Evolutionary conservation across 1,284 basidiomycete genomes (phyloP).

Genomic region (Cryptococcus maquisensis): DNA sequence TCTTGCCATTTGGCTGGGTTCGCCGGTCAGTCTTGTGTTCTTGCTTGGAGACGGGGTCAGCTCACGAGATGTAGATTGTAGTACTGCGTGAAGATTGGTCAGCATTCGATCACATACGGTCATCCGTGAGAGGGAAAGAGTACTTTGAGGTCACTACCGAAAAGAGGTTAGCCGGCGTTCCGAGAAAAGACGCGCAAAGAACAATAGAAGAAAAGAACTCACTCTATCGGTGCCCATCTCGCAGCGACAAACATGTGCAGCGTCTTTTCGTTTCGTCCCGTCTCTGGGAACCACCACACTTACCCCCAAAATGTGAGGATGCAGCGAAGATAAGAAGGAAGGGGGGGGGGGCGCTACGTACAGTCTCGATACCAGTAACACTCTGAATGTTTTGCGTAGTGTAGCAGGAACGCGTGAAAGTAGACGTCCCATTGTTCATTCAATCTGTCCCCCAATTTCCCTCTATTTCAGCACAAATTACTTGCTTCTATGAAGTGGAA

Average conservation of each 20-base stretch:
- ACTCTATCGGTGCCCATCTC: slow-evolving; percentile 19
- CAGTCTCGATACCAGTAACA: slow-evolving; percentile 26
- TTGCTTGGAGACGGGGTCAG: background rate
- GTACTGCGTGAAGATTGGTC: slow-evolving; percentile 13
- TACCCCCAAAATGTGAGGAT: background rate
- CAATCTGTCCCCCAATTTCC: background rate
- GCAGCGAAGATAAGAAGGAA: background rate
- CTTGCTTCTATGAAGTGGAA: background rate
- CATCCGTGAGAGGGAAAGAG: too few relatives aligned
- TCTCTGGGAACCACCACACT: slow-evolving; percentile 39
- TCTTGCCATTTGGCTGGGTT: slow-evolving; percentile 4
- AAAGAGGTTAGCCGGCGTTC: too few relatives aligned
- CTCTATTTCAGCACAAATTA: background rate
- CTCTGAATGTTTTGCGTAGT: slow-evolving; percentile 22
- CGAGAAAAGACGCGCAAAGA: background rate
- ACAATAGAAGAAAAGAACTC: slow-evolving; percentile 5
- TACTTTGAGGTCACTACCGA: background rate
- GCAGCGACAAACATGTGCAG: slow-evolving; percentile 30
- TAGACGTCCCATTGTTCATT: slow-evolving; percentile 21
- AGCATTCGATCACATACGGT: background rate
- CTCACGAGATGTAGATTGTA: slow-evolving; percentile 30
- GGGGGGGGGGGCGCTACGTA: too few relatives aligned
- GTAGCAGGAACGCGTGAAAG: slow-evolving; percentile 22
- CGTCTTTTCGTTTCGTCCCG: slow-evolving; percentile 19
- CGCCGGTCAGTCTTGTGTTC: background rate